These are phyloP conservation scores for Boletus tylopilopsis DNA, from an alignment of 768 basidiomycete genomes.

Conservation along the genomic window DNA sequence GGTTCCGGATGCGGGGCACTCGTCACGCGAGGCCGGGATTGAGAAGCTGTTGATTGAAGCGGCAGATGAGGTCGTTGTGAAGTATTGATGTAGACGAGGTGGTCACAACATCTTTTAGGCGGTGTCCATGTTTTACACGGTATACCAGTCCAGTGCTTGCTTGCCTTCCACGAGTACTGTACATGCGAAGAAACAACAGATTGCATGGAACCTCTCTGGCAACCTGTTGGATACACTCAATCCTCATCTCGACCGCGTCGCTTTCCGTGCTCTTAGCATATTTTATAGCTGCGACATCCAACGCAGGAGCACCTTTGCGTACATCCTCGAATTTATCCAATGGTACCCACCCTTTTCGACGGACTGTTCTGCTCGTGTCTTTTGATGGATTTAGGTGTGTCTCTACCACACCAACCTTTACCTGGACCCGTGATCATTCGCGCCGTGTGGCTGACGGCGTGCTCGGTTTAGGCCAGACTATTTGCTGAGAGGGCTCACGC, in stretches of 20 bases:
- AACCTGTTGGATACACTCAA: not conserved
- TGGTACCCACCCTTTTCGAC: slow-evolving; percentile 74
- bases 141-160: not conserved
- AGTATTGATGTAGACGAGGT: slow-evolving; percentile 13
- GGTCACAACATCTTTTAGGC: too few species aligned
- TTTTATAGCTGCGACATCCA: not conserved
- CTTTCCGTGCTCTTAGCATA: slow-evolving; percentile 8
- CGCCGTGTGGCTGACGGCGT: too few species aligned
- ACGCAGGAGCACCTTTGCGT: not conserved
- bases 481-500: slow-evolving; percentile 80
- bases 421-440: too few species aligned
- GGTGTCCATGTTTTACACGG: not conserved
- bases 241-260: slow-evolving; percentile 4
- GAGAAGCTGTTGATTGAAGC: slow-evolving; percentile 68
- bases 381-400: slow-evolving; percentile 62
- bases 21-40: slow-evolving; percentile 69
- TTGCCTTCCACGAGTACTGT: not conserved
- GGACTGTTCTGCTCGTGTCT: slow-evolving; percentile 79
- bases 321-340: slow-evolving; percentile 45
- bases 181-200: not conserved
- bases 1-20: slow-evolving; percentile 87
- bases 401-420: too few species aligned
- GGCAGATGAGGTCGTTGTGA: slow-evolving; percentile 26
- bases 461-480: too few species aligned
- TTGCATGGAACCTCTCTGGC: not conserved